A percentile compares a stretch with the other conserved stretches of the same genome.
phyloP scores from a whole-genome alignment of 2,329 filamentous ascomycete genomes.

The Penicillium sp. region DNA sequence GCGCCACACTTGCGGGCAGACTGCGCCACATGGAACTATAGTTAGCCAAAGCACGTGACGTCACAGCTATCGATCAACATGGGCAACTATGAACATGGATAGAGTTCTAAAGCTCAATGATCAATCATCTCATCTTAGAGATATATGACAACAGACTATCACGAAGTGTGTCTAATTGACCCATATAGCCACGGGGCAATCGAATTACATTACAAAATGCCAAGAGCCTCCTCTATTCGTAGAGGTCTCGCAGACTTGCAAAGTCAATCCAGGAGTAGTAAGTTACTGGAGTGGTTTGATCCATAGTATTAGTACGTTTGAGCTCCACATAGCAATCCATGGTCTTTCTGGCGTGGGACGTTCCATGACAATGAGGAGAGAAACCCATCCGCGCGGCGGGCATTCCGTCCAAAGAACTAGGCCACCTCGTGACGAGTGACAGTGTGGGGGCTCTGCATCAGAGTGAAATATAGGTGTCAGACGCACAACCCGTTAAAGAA shows the following conservation, averaged over 20 bases:
- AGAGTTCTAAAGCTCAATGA: too few species aligned
- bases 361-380: constrained; percentile 61
- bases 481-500: not conserved
- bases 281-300: too few species aligned
- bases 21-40: not conserved
- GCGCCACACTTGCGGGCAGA: constrained; percentile 17
- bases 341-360: constrained; percentile 55
- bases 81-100: too few species aligned
- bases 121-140: too few species aligned
- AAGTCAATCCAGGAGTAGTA: too few species aligned
- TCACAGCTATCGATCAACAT: not conserved
- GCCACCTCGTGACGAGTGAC: constrained; percentile 53
- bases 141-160: too few species aligned
- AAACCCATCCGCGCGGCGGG: constrained; percentile 38
- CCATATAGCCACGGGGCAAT: too few species aligned
- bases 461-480: not conserved
- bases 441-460: constrained; percentile 49
- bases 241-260: too few species aligned
- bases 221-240: too few species aligned
- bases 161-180: too few species aligned
- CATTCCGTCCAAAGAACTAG: constrained; percentile 49
- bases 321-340: constrained; percentile 57
- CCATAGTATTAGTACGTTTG: not conserved
- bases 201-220: too few species aligned
- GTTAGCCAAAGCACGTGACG: not conserved